Conservation (phyloP, 2,329 filamentous ascomycete species). For the Atkinsonella hypoxylon region DNA sequence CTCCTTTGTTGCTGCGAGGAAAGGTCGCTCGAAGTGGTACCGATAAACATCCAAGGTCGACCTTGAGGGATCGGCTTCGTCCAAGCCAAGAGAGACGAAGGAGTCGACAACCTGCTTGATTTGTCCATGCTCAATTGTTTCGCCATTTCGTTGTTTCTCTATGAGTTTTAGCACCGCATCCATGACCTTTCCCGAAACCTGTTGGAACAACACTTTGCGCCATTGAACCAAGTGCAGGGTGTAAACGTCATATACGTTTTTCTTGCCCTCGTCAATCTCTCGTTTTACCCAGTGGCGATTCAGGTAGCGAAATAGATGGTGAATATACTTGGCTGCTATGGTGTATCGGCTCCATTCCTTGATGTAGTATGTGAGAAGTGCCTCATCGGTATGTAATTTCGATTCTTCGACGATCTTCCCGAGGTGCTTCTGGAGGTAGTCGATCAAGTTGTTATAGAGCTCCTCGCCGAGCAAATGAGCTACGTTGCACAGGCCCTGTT, state of each 20-base stretch:
- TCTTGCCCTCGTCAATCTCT: conserved; percentile 97
- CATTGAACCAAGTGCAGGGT: conserved; percentile 92
- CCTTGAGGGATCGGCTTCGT: conserved; percentile 86
- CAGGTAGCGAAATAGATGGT: conserved; percentile 90
- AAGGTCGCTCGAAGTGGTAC: conserved; percentile 83
- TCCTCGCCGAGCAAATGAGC: conserved; percentile 94
- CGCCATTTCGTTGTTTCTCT: conserved; percentile 92
- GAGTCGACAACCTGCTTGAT: conserved; percentile 97
- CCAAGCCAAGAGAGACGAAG: conserved; percentile 86
- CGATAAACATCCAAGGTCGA: conserved; percentile 93
- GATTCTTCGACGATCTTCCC: conserved; percentile 58
- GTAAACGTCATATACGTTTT: conserved; percentile 96
- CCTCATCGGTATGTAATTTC: conserved; percentile 75
- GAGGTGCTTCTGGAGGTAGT: conserved; percentile 73
- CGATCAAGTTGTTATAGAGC: conserved; percentile 80
- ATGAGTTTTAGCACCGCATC: conserved; percentile 86
- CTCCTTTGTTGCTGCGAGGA: conserved; percentile 67
- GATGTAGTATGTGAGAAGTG: conserved; percentile 85
- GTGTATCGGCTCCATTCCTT: conserved; percentile 95
- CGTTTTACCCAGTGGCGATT: conserved; percentile 99
- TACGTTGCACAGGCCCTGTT: conserved; percentile 20
- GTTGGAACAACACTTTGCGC: conserved; percentile 81
- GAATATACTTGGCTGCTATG: conserved; percentile 90
- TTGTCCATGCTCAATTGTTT: conserved; percentile 93
- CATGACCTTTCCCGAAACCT: conserved; percentile 84